These are phyloP conservation scores for Setaria italica DNA, from an alignment of 202 grass and related monocot genomes.

Conservation along the genomic window DNA sequence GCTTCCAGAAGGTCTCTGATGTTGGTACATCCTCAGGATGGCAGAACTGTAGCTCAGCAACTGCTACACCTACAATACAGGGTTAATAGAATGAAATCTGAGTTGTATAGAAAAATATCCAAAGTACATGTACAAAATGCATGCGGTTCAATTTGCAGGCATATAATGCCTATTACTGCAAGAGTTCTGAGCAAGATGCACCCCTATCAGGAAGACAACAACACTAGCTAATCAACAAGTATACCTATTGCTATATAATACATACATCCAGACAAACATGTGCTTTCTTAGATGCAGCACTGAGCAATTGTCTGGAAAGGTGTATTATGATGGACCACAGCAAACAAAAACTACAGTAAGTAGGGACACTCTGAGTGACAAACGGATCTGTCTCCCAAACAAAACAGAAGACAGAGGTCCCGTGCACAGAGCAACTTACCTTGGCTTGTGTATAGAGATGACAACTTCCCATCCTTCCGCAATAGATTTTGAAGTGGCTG, in stretches of 20 bases:
- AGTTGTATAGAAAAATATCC: background rate
- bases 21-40: conserved; percentile 56
- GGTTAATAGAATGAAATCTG: conserved; percentile 12
- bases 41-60: conserved; percentile 77
- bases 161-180: background rate
- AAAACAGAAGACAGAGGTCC: conserved; percentile 37
- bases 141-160: background rate
- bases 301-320: conserved; percentile 32
- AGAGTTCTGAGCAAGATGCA: background rate
- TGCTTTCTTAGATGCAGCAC: conserved; percentile 40
- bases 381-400: conserved; percentile 25
- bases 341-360: conserved; percentile 36
- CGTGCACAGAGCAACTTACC: conserved; percentile 57
- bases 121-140: background rate
- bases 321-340: conserved; percentile 30
- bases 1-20: conserved; percentile 67
- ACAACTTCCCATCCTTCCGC: conserved; percentile 74
- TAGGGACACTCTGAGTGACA: conserved; percentile 26
- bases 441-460: conserved; percentile 72
- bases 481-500: conserved; percentile 59
- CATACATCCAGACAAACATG: conserved; percentile 42
- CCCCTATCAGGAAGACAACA: conserved; percentile 9
- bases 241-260: conserved; percentile 25
- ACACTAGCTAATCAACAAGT: conserved; percentile 33
- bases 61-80: conserved; percentile 58